Base-by-base conservation (phyloP, 2,329 filamentous ascomycete species). In the Teratosphaeriaceae sp. region DNA sequence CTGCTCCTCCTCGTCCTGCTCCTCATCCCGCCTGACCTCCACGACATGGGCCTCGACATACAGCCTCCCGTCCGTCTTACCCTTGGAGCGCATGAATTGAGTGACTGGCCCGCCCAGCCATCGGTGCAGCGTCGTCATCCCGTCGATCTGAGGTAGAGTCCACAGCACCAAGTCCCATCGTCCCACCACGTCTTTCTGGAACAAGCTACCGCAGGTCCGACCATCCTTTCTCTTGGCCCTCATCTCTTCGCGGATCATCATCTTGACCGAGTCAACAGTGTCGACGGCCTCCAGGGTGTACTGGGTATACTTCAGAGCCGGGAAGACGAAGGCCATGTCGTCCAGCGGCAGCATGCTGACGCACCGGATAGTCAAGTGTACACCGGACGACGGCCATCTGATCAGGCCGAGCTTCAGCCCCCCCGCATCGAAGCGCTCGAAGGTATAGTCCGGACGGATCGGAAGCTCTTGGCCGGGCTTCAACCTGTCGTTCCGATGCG, bases 41-140 rank as follows among this genome's bases (percentile, higher is more conserved):
- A 43, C 6, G 7, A 43, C 22, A 23, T 43, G 41, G 13, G 31
- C 41, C 30, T 43, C 41, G 8, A 43, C 18, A 24, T 30, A 38
- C 16, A 43, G 22, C 34, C 41, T 34, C 24, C 33, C 23, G 34
- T 38, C 41, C 15, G 11, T 31, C 26, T 20, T 22, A 8, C 34
- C 34, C 6, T 23, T 26, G 7, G 27, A 20, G 19, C 33, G 23
- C 3, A 35, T 16, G 18, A 43, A 30, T 13, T 27, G 31, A 23
- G 11, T 19, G 3, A 24, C 18, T n/a, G 7, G 11, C 5, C 38
- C 38, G 19, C 33, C 38, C n/a, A 11, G 3, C 26, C 27, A 33
- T 12, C 26, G 26, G 23, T 21, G 23, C 26, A 40, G 26, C 27
- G 26, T 40, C 38, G 26, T 18, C 16, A 20, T 20, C 26, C n/a